These are phyloP conservation scores for Rhizophagus prolifer DNA, from an alignment of 192 early-diverging fungal species.

Conservation along the genomic window DNA sequence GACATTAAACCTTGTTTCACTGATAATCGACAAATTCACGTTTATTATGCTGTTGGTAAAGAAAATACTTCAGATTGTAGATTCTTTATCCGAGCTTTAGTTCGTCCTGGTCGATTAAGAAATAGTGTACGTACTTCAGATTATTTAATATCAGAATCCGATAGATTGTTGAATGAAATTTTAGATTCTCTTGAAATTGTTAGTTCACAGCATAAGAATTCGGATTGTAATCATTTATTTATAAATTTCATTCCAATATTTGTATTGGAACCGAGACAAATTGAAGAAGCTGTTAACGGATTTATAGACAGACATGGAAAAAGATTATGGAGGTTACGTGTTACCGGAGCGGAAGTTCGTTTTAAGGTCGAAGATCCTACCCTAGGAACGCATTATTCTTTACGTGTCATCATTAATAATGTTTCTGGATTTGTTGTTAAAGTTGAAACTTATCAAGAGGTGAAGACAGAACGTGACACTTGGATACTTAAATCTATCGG, in stretches of 20 bases:
- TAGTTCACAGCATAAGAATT: conserved; percentile 86
- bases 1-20: conserved; percentile 94
- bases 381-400: conserved; percentile 53
- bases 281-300: conserved; percentile 81
- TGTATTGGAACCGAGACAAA: conserved; percentile 79
- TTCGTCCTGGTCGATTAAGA: conserved; percentile 85
- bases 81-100: conserved; percentile 97
- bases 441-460: conserved; percentile 91
- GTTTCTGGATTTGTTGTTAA: conserved; percentile 90
- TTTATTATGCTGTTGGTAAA: conserved; percentile 94
- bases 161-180: conserved; percentile 89
- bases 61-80: conserved; percentile 91
- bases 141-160: conserved; percentile 94
- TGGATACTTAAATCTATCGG: conserved; percentile 87
- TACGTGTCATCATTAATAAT: conserved; percentile 90
- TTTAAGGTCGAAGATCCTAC: conserved; percentile 84
- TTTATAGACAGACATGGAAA: conserved; percentile 94
- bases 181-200: conserved; percentile 94
- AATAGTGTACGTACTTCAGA: conserved; percentile 84
- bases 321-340: conserved; percentile 89
- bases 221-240: conserved; percentile 98
- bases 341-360: conserved; percentile 95
- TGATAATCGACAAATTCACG: conserved; percentile 92
- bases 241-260: conserved; percentile 98
- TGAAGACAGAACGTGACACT: conserved; percentile 76